These are phyloP conservation scores for Blepharisma japonicum DNA, from an alignment of 73 alveolate species.

Conservation along the genomic window DNA sequence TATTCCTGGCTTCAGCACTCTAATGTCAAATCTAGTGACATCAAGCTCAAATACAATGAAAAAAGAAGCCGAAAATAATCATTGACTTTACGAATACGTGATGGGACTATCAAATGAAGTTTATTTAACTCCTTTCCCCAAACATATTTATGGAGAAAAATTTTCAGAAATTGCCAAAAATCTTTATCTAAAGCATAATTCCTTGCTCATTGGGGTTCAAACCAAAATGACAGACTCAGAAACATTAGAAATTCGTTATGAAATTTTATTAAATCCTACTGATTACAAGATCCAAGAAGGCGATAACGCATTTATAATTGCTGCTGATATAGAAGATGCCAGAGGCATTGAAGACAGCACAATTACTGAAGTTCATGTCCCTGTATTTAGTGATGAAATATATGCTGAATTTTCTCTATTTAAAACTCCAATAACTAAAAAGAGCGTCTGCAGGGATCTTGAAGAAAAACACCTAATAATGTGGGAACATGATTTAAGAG, in stretches of 20 bases:
- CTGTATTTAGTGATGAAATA: background rate
- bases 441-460: background rate
- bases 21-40: conserved; percentile 38
- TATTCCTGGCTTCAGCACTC: conserved; percentile 65
- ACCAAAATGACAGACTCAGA: conserved; percentile 54
- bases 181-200: conserved; percentile 37
- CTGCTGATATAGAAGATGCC: conserved; percentile 55
- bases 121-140: conserved; percentile 29
- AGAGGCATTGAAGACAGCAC: conserved; percentile 28
- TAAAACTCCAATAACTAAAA: background rate
- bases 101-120: conserved; percentile 61
- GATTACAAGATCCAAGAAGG: conserved; percentile 48
- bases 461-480: conserved; percentile 31
- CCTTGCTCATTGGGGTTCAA: conserved; percentile 39
- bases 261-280: conserved; percentile 48
- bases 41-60: conserved; percentile 49
- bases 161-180: conserved; percentile 25
- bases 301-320: conserved; percentile 59
- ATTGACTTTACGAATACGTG: conserved; percentile 59
- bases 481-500: conserved; percentile 53
- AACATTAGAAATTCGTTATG: conserved; percentile 36
- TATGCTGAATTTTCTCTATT: background rate
- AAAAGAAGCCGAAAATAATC: conserved; percentile 31
- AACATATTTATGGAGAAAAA: conserved; percentile 28
- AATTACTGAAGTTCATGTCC: background rate